Evolutionary conservation across 257 asterid genomes (phyloP), one percentile per base, ranked within the genome.

Genomic region (Hygrophila difformis): DNA sequence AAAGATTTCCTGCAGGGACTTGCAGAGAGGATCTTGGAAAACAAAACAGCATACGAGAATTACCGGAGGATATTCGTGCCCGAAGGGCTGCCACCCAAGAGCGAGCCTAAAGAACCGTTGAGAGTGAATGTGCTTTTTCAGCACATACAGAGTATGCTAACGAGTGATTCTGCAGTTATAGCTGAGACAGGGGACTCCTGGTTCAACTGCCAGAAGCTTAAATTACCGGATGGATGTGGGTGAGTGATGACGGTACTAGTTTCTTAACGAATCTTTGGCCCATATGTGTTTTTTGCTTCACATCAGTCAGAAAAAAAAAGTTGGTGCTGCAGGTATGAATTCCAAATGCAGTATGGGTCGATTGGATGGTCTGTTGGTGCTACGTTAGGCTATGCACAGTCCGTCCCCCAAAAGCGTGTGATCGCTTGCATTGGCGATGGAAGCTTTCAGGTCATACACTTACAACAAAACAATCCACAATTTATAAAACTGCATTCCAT

Each of bases 151-250:
- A 43, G 9, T 24, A 16, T 43, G 48, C 12, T 43, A 12, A 3
- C 48, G 63, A 53, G 62, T 0, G 72, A 70, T 3, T 51, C 58
- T 0, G 75, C 72, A n/a, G 72, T 74, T 13, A 66, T 74, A 51
- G 70, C 75, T 16, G 82, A 74, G 61, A 70, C 72, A 1, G 78
- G 82, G 41, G 82, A 74, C 51, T 74, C 82, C 0, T 74, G 77
- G 81, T 73, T 73, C 44, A 68, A 73, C 36, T 73, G 74, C 41
- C 74, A 61, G 55, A 73, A 73, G 67, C 43, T 73, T 39, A 64
- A 55, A 54, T 34, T 73, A 42, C 81, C 76, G 0, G 34, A 42
- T 36, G 76, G 76, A 29, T 73, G 73, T 33, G 71, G 76, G 81
- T 73, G 31, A 26, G 31, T 26, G 4, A 8, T 26, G 8, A 26